A percentile compares a stretch with the other conserved stretches of the same genome.
Evolutionary conservation across 2,329 filamentous ascomycete genomes (phyloP).

Genomic region (Plectosphaerella plurivora): DNA sequence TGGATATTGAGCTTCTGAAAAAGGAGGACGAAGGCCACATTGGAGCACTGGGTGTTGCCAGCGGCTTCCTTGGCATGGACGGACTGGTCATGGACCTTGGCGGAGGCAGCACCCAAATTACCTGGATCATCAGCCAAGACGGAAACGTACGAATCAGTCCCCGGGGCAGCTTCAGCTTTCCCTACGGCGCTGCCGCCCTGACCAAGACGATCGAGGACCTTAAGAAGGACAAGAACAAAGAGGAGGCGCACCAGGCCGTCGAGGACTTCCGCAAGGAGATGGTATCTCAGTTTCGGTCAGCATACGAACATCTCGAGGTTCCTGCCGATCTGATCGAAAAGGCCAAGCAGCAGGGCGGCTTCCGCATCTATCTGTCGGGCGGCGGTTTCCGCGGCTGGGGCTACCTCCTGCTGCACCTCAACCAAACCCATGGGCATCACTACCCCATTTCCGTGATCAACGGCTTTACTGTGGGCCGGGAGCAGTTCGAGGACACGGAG

Average conservation of each 20-base stretch:
- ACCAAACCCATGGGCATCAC: conserved; percentile 50
- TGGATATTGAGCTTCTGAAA: conserved; percentile 54
- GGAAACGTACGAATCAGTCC: conserved; percentile 47
- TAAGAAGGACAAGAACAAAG: conserved; percentile 27
- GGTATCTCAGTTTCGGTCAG: conserved; percentile 42
- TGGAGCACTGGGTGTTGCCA: conserved; percentile 63
- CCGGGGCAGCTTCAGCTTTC: conserved; percentile 58
- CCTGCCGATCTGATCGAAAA: conserved; percentile 43
- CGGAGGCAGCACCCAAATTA: conserved; percentile 65
- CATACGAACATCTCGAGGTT: conserved; percentile 47
- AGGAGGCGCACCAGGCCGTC: conserved; percentile 37
- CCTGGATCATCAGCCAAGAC: conserved; percentile 54
- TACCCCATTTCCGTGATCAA: conserved; percentile 72
- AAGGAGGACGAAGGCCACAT: conserved; percentile 65
- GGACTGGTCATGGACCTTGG: conserved; percentile 71
- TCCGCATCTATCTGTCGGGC: conserved; percentile 63
- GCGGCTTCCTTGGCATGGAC: conserved; percentile 54
- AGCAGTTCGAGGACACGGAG: conserved; percentile 47
- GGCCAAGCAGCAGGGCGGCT: conserved; percentile 39
- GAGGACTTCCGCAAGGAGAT: conserved; percentile 45
- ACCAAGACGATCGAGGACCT: conserved; percentile 47
- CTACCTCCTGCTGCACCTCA: conserved; percentile 57
- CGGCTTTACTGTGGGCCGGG: conserved; percentile 50
- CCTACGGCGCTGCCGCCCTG: conserved; percentile 66
- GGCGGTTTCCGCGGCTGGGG: conserved; percentile 71